Evolutionary conservation across 768 basidiomycete genomes (phyloP).

Genomic region (Russula griseocarnosa): DNA sequence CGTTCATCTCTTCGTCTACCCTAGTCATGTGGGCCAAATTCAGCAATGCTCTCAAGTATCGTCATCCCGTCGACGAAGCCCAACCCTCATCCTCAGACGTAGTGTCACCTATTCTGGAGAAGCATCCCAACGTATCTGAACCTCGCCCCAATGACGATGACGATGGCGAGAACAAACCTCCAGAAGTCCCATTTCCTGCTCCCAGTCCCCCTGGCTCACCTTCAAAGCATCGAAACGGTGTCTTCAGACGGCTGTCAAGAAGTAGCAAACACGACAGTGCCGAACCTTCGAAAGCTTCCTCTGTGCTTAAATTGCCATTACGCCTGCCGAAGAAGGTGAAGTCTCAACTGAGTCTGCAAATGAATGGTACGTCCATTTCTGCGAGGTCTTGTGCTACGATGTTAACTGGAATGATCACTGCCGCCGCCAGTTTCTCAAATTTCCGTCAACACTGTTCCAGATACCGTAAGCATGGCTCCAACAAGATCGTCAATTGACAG

Average conservation of each 20-base stretch:
- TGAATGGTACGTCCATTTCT: slow-evolving; percentile 18
- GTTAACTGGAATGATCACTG: background rate
- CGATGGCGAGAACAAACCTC: slow-evolving; percentile 11
- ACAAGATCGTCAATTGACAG: slow-evolving; percentile 31
- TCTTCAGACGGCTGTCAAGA: slow-evolving; percentile 28
- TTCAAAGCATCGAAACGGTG: slow-evolving; percentile 24
- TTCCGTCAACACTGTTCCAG: slow-evolving; percentile 32
- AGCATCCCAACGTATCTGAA: slow-evolving; percentile 22
- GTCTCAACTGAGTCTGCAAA: slow-evolving; percentile 24
- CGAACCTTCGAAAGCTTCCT: slow-evolving; percentile 23
- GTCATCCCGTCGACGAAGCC: slow-evolving; percentile 17
- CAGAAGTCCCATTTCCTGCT: slow-evolving; percentile 24
- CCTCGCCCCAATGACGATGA: slow-evolving; percentile 16
- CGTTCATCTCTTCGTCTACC: slow-evolving; percentile 10
- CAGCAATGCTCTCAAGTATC: slow-evolving; percentile 24
- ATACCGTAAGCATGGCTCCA: slow-evolving; percentile 31
- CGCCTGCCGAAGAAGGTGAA: slow-evolving; percentile 28
- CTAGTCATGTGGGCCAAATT: slow-evolving; percentile 25
- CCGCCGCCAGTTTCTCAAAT: slow-evolving; percentile 18
- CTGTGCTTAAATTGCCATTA: slow-evolving; percentile 23
- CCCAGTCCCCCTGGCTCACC: slow-evolving; percentile 27
- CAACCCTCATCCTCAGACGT: slow-evolving; percentile 17
- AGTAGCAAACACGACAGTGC: slow-evolving; percentile 20
- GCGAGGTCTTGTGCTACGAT: background rate
- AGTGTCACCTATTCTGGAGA: slow-evolving; percentile 16